Base-by-base conservation (phyloP, 331 rosid genomes). In the Quercus tomentella region DNA sequence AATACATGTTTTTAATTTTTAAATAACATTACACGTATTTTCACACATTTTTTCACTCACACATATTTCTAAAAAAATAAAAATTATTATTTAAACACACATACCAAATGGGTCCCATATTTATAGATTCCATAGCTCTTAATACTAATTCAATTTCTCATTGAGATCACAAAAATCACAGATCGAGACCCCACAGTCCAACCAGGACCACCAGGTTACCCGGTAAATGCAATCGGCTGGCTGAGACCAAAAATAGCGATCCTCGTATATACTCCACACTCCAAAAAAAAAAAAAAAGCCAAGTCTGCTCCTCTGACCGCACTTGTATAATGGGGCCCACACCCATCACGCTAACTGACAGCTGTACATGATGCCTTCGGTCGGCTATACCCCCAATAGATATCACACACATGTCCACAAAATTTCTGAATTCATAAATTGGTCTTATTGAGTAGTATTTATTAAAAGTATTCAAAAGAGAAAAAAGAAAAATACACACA, bases 351-450 rank as follows among this genome's bases (percentile, higher is more conserved):
- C 23, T 56, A 72, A 65, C 70, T 58, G 73, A 74, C 77, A 78
- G 77, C 25, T 49, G 66, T 28, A 74, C 45, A 37, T 60, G 37
- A 78, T 74, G 69, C 82, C 80, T 26, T 73, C 62, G 28, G 37
- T 45, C 76, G 11, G 3, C 12, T 54, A 18, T 3, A 0, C 23
- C 7, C 67, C 60, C 73, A 57, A 49, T 55, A 41, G 41, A 1
- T 2, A 0, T 0, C 0, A 4, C 5, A 3, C 85, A 73, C 35
- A 4, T 77, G 72, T 37, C 22, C 49, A 12, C 54, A 45, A 12
- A 45, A 45, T 12, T 45, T 45, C 54, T 45, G 54, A 45, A 20
- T 11, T 9, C 1, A 3, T 15, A 16, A 67, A 12, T 74, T 25
- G 26, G 14, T 69, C 9, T 30, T 3, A 7, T 37, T 37, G 10